Percentiles rank a stretch among this genome's conserved stretches.
These are phyloP conservation scores for Neurospora sublineolata DNA, from an alignment of 495 filamentous ascomycete genomes.

Conservation along the genomic window DNA sequence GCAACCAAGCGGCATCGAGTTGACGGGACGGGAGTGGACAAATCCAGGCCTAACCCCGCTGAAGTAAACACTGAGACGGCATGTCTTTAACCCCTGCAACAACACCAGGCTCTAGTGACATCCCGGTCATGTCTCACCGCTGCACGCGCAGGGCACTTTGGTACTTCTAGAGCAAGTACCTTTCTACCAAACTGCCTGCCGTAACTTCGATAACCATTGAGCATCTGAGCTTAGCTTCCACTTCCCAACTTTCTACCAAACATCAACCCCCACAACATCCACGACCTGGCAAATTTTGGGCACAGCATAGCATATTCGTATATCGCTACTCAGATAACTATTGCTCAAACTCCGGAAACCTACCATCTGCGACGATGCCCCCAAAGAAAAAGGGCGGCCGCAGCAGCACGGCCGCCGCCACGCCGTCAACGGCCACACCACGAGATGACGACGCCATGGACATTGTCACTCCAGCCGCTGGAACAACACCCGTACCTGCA, in stretches of 20 bases:
- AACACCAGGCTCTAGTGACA: neutral
- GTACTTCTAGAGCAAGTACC: neutral
- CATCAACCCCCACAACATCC: neutral
- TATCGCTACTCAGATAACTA: neutral
- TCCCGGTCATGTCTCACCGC: neutral
- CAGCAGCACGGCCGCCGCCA: conserved; percentile 23
- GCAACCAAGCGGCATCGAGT: neutral
- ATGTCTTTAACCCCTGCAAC: neutral
- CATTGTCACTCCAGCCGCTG: conserved; percentile 34
- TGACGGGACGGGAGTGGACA: neutral
- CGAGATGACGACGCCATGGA: conserved; percentile 43
- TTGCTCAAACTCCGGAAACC: neutral
- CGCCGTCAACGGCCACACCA: conserved; percentile 26
- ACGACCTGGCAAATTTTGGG: neutral
- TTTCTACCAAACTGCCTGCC: neutral
- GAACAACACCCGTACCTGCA: conserved; percentile 31
- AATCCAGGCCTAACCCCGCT: conserved; percentile 1
- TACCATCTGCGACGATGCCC: conserved; percentile 43
- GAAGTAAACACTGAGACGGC: neutral
- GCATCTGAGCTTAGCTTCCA: neutral
- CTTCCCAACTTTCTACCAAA: neutral
- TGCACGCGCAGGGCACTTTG: neutral
- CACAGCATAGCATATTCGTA: neutral
- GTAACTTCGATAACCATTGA: neutral
- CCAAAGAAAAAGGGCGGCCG: conserved; percentile 53